Evolutionary conservation across 2,329 filamentous ascomycete species (phyloP), one percentile per base, ranked within the genome.

Genomic region (Chaetomium strumarium): DNA sequence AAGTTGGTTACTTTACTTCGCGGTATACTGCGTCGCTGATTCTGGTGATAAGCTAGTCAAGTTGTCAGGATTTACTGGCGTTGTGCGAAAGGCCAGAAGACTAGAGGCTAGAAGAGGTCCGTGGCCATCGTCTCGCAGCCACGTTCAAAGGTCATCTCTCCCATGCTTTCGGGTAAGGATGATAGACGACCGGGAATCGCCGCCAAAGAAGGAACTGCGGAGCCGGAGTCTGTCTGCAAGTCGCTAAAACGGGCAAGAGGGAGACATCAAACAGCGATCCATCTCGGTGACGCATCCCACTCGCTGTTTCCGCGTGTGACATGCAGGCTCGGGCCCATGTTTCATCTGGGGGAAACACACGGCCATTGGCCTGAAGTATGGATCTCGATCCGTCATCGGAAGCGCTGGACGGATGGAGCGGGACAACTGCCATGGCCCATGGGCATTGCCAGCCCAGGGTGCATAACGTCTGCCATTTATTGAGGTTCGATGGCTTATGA

Each of bases 251-350:
- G 39, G 58, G 56, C 36, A 47, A 51, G 43, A 49, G 45, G 38
- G 33, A 37, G 43, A 14, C 41, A 30, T 47, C 47, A 52, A 56
- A 52, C 46, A 48, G 50, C 37, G 33, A 43, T 44, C 53, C 55
- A 53, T 49, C 42, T 58, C 55, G 58, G 58, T 49, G 55, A 41
- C 38, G 55, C 54, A 56, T 56, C 58, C 57, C 55, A 60, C 44
- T 13, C 58, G 60, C 46, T 58, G 49, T 41, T 47, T 52, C 50
- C 37, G 52, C 48, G 42, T 51, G 48, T 50, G 51, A 55, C 52
- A 49, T 58, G 55, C 56, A 51, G 42, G 30, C 36, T 30, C 46
- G 37, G 43, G 48, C 51, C 55, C 55, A 56, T 48, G 49, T 49
- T 33, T 51, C 45, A 52, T 55, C 55, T 52, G 43, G 46, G 44